Evolutionary conservation across 495 filamentous ascomycete species (phyloP), one percentile per base, ranked within the genome.

Genomic region (Penicillium simplicissimum): DNA sequence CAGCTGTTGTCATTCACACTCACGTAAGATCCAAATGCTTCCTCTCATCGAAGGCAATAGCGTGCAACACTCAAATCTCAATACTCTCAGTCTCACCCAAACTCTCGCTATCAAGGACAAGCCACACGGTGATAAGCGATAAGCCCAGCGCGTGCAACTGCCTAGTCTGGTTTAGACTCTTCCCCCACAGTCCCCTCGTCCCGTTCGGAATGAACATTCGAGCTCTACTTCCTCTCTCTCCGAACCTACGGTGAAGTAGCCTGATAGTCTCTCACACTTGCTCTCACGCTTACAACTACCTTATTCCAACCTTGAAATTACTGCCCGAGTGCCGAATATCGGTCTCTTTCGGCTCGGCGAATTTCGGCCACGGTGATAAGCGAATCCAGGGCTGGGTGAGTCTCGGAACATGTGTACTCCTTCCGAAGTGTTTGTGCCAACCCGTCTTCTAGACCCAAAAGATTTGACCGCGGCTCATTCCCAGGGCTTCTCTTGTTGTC

Each of bases 131-230:
- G 59, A 56, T 57, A 62, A 61, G 58, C 17, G 55, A 58, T 58
- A 52, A 47, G 55, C 33, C 23, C 36, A 34, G 17, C 65, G 68
- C 58, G 52, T 68, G 33, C 17, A 71, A 61, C 58, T 70, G 66
- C 68, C 62, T 63, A 57, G 34, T 60, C 54, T 17, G 62, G 62
- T 58, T 65, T 68, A 66, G 64, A 43, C 51, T 57, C 55, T 51
- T 51, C 64, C 47, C 64, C 67, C 62, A n/a, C n/a, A n/a, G n/a
- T n/a, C 58, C 8, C 51, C n/a, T 40, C 11, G 15, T n/a, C 23
- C 35, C 25, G 33, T 59, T 57, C 57, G 3, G 33, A 45, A 42
- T 47, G 36, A 33, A 52, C 58, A 52, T 21, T 36, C 55, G 7
- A 47, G 51, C 52, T 61, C 38, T 51, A 42, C 28, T 57, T 38